Evolutionary conservation across 208 protist species (phyloP).

Genomic region (Trypanosomatidae sp.): DNA sequence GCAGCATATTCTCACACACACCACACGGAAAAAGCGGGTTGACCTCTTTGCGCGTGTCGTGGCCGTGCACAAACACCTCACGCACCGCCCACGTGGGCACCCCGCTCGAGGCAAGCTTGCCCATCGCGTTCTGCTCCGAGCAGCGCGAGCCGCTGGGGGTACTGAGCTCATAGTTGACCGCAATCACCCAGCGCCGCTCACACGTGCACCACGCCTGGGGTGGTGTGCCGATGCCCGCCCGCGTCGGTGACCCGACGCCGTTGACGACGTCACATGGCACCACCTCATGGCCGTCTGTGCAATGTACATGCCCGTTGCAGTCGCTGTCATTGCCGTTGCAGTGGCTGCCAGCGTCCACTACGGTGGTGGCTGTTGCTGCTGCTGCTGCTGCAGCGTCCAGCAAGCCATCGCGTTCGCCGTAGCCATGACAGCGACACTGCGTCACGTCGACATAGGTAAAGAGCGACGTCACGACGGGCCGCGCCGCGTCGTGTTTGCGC

Average conservation of each 20-base stretch:
- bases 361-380: conserved; percentile 6
- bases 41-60: conserved; percentile 37
- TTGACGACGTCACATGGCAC: background rate
- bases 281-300: background rate
- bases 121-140: conserved; percentile 85
- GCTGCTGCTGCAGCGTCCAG: conserved; percentile 9
- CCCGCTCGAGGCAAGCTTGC: conserved; percentile 61
- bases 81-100: conserved; percentile 64
- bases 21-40: conserved; percentile 87
- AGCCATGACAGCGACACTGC: conserved; percentile 27
- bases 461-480: conserved; percentile 72
- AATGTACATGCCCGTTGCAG: background rate
- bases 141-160: conserved; percentile 83
- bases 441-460: conserved; percentile 75
- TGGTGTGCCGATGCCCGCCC: conserved; percentile 17
- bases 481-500: conserved; percentile 70
- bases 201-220: conserved; percentile 64
- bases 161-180: conserved; percentile 85
- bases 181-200: conserved; percentile 40
- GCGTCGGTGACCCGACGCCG: background rate
- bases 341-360: background rate
- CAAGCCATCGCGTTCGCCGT: too few species aligned
- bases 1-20: conserved; percentile 86
- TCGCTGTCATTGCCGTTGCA: background rate
- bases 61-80: conserved; percentile 78